Percentiles rank a stretch among this genome's conserved stretches.
phyloP scores from a whole-genome alignment of 2,329 filamentous ascomycete species.

The Cladosporium oxysporum region DNA sequence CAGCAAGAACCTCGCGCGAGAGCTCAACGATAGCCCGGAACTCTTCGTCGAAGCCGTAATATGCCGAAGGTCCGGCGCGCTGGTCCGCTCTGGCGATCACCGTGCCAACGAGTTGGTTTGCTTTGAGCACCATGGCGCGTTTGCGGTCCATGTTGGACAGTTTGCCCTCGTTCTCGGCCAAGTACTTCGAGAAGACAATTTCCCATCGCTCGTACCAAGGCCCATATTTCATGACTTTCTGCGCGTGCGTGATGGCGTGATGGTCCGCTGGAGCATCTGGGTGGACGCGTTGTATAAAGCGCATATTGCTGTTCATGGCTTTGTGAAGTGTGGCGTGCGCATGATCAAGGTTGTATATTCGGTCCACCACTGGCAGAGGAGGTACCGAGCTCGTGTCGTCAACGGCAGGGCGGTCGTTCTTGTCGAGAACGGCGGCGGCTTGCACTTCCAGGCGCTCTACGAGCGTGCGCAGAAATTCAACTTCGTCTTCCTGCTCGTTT shows the following conservation, averaged over 20 bases:
- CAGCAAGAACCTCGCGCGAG: conserved; percentile 35
- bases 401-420: conserved; percentile 31
- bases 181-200: conserved; percentile 31
- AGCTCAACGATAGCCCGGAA: conserved; percentile 39
- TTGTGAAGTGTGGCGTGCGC: conserved; percentile 36
- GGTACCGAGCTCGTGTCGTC: conserved; percentile 31
- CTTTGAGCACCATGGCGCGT: conserved; percentile 39
- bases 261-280: conserved; percentile 33
- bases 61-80: conserved; percentile 34
- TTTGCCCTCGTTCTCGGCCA: conserved; percentile 29
- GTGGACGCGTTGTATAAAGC: conserved; percentile 36
- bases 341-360: conserved; percentile 36
- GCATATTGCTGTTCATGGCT: conserved; percentile 38
- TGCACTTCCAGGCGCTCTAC: conserved; percentile 37
- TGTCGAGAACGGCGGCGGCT: conserved; percentile 36
- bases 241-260: conserved; percentile 34
- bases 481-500: conserved; percentile 31
- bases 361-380: conserved; percentile 31
- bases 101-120: conserved; percentile 37
- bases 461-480: conserved; percentile 37
- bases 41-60: conserved; percentile 35
- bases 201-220: conserved; percentile 38
- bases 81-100: conserved; percentile 38
- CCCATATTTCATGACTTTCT: conserved; percentile 35
- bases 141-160: conserved; percentile 37